Evolutionary conservation across 1,284 basidiomycete genomes (phyloP), one percentile per base, ranked within the genome.

Genomic region (Xerocomus minutiporus): DNA sequence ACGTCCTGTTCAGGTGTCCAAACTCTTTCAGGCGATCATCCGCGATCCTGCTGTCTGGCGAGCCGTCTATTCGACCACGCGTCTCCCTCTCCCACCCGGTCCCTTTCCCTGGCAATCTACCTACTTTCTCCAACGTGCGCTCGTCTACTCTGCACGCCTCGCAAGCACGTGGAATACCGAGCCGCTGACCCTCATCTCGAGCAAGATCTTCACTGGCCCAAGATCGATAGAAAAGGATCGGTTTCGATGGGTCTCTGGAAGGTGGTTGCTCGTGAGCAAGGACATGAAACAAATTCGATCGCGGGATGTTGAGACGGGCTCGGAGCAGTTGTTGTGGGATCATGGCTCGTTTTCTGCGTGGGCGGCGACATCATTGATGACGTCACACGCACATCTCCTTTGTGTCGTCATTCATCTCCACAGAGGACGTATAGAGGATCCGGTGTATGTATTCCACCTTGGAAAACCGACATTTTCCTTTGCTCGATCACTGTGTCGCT

Each of bases 81-180:
- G 31, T 39, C 52, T 63, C 8, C 61, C 43, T 2, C 61, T 61
- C 43, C 63, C 58, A 6, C 50, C 59, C 0, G 61, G 61, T 11
- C 59, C 59, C 1, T 62, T 54, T 5, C 8, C 42, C 9, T 61
- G 63, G 59, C 49, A 65, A 46, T 61, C 61, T 13, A 49, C 6
- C 17, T 47, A 7, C 28, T 61, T 52, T 20, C 53, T 54, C 32
- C 61, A 56, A 17, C 61, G 47, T 36, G 11, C 56, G 9, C 61
- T 62, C 50, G 39, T 61, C 26, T 8, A 36, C 28, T 65, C 63
- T 3, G 46, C 52, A 1, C 63, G 50, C 26, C 34, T 63, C 20
- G 56, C 50, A 15, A 46, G 26, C n/a, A 26, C 41, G 2, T 62
- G 62, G 61, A 56, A 52, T 25, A 53, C 58, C 4, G 23, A 48